phyloP scores from a whole-genome alignment of 805 yeast genomes.

The Schwanniomyces sp. region DNA sequence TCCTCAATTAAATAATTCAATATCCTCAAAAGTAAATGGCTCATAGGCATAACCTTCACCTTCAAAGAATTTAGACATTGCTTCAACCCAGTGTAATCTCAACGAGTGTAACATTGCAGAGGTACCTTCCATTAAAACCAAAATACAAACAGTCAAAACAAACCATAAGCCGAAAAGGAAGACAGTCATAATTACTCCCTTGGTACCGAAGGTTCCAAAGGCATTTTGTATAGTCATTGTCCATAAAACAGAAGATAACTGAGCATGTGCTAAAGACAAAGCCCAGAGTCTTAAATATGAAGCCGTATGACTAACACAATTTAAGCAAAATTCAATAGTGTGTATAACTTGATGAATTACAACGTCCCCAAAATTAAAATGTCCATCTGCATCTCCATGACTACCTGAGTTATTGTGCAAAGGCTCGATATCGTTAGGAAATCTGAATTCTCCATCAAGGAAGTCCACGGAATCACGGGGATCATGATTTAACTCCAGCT shows the following conservation, averaged over 20 bases:
- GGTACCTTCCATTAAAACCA: slow-evolving; percentile 80
- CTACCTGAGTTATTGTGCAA: slow-evolving; percentile 20
- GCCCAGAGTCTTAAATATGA: slow-evolving; percentile 81
- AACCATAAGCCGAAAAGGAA: slow-evolving; percentile 75
- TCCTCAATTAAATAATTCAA: slow-evolving; percentile 4
- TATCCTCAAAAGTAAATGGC: slow-evolving; percentile 54
- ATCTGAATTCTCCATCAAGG: slow-evolving; percentile 27
- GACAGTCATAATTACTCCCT: slow-evolving; percentile 59
- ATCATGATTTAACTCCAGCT: slow-evolving; percentile 13
- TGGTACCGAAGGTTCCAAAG: slow-evolving; percentile 53
- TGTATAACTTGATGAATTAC: slow-evolving; percentile 80
- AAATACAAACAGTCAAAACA: slow-evolving; percentile 62
- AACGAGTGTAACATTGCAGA: slow-evolving; percentile 81
- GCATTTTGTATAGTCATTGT: slow-evolving; percentile 69
- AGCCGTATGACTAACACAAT: slow-evolving; percentile 79
- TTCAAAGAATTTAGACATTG: slow-evolving; percentile 77
- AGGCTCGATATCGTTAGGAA: slow-evolving; percentile 43
- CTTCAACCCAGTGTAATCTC: slow-evolving; percentile 80
- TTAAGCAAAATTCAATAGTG: slow-evolving; percentile 76
- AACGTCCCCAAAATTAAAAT: slow-evolving; percentile 57
- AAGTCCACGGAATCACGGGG: slow-evolving; percentile 15
- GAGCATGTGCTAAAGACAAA: slow-evolving; percentile 77
- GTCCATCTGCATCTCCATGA: slow-evolving; percentile 31
- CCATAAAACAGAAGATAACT: slow-evolving; percentile 72
- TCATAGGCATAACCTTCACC: slow-evolving; percentile 72